A percentile compares a stretch with the other conserved stretches of the same genome.
phyloP scores from a whole-genome alignment of 495 filamentous ascomycete species.

The Xylaria grammica region DNA sequence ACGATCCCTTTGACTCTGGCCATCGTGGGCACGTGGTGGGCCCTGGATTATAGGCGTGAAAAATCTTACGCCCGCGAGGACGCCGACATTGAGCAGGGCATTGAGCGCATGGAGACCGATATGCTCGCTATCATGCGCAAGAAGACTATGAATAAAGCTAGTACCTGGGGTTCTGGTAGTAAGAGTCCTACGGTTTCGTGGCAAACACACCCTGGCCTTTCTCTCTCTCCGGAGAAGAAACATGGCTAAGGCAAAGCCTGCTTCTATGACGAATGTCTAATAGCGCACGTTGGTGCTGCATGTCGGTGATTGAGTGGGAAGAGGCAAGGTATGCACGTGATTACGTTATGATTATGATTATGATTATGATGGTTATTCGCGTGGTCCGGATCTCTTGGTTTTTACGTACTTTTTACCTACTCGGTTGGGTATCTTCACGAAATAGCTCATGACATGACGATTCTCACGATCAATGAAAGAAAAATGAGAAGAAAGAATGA shows the following conservation, averaged over 20 bases:
- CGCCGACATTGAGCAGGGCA: slow-evolving; percentile 53
- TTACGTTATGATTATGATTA: background rate
- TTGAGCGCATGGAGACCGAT: slow-evolving; percentile 58
- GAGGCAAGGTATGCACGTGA: background rate
- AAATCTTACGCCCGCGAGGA: slow-evolving; percentile 51
- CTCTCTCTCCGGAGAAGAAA: slow-evolving; percentile 4
- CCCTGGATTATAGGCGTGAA: slow-evolving; percentile 54
- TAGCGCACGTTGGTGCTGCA: background rate
- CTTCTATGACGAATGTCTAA: background rate
- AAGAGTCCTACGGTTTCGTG: background rate
- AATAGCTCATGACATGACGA: slow-evolving; percentile 19
- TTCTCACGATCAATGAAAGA: slow-evolving; percentile 9
- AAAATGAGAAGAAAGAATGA: too few relatives aligned
- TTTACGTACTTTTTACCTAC: too few relatives aligned
- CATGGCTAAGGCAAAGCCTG: background rate
- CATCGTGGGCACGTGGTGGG: slow-evolving; percentile 53
- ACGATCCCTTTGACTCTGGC: slow-evolving; percentile 54
- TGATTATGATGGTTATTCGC: too few relatives aligned
- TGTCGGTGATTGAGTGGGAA: background rate
- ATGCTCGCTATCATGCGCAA: slow-evolving; percentile 59
- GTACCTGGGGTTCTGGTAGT: slow-evolving; percentile 47
- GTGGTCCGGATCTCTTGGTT: background rate
- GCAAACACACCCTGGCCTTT: background rate
- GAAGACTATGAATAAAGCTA: slow-evolving; percentile 56
- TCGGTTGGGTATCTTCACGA: background rate